phyloP scores from a whole-genome alignment of 2,329 filamentous ascomycete genomes.

The Trichophyton simii region DNA sequence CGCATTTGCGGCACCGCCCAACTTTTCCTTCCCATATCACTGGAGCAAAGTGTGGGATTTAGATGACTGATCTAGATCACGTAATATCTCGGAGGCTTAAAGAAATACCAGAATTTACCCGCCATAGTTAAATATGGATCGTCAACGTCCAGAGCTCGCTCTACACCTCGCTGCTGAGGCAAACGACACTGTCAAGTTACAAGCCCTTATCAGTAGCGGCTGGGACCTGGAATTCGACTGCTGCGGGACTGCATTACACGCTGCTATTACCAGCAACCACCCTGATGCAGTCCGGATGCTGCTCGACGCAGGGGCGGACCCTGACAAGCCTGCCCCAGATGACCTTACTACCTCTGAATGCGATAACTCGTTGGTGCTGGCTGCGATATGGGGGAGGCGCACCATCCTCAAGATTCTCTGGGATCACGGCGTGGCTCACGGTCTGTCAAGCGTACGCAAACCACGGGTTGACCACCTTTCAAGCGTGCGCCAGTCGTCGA shows the following conservation, averaged over 20 bases:
- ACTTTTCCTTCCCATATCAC: too few relatives aligned
- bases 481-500: neutral
- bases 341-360: neutral
- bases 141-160: neutral
- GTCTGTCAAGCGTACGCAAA: neutral
- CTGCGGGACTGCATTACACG: neutral
- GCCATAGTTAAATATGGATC: too few relatives aligned
- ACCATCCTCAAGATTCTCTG: neutral
- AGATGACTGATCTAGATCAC: too few relatives aligned
- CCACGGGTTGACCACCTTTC: neutral
- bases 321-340: neutral
- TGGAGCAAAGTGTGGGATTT: too few relatives aligned
- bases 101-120: too few relatives aligned
- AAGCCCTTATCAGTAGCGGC: neutral
- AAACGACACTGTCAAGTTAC: neutral
- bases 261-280: neutral
- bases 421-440: conserved; percentile 1
- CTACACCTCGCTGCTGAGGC: neutral
- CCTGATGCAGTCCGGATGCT: neutral
- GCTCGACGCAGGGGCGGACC: neutral
- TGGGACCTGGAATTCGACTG: neutral
- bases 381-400: neutral
- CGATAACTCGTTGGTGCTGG: neutral
- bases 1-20: too few relatives aligned
- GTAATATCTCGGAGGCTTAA: too few relatives aligned